Conservation (phyloP, 495 filamentous ascomycete species). For the Penicillium waksmanii region DNA sequence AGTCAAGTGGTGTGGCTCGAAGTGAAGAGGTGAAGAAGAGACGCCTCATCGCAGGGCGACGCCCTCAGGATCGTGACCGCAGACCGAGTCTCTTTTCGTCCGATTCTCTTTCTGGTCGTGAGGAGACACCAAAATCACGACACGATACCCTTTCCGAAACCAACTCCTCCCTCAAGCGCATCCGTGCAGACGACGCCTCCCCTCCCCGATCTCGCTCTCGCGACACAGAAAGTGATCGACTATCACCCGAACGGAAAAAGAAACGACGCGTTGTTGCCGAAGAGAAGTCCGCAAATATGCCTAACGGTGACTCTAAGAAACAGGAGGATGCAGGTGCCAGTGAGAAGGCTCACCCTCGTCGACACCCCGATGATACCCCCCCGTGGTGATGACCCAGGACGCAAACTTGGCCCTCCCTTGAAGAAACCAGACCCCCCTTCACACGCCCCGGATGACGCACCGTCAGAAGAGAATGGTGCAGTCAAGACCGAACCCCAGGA, state of each 20-base stretch:
- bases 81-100: conserved; percentile 45
- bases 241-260: conserved; percentile 47
- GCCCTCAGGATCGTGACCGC: conserved; percentile 45
- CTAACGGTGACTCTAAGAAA: conserved; percentile 41
- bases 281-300: conserved; percentile 38
- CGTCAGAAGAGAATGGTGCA: conserved; percentile 30
- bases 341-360: conserved; percentile 32
- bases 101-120: conserved; percentile 47
- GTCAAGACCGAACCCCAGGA: conserved; percentile 34
- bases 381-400: conserved; percentile 15
- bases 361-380: conserved; percentile 27
- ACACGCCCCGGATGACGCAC: conserved; percentile 19
- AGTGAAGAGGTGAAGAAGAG: conserved; percentile 46
- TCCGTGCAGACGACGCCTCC: conserved; percentile 69
- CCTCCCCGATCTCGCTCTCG: conserved; percentile 62
- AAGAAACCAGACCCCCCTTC: conserved; percentile 24
- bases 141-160: conserved; percentile 35
- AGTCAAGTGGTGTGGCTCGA: conserved; percentile 34
- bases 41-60: conserved; percentile 49
- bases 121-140: conserved; percentile 42
- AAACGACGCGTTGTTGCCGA: conserved; percentile 54
- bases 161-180: conserved; percentile 56
- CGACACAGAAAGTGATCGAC: conserved; percentile 47
- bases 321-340: conserved; percentile 20
- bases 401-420: conserved; percentile 17